These are phyloP conservation scores for Vicia sativa DNA, from an alignment of 306 rosid genomes.

Conservation along the genomic window DNA sequence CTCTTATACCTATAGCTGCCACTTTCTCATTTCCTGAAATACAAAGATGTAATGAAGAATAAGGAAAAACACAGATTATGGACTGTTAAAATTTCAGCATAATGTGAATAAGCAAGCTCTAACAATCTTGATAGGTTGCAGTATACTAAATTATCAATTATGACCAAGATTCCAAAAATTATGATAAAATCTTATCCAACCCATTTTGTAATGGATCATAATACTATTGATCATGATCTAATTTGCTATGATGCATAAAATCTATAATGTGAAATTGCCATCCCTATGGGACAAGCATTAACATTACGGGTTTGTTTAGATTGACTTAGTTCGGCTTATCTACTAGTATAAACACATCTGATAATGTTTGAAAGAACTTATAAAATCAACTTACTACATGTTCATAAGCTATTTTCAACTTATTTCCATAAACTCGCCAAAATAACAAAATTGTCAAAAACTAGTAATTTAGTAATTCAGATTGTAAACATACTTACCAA, in stretches of 20 bases:
- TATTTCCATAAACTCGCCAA: too few species aligned
- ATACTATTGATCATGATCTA: neutral
- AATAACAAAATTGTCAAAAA: too few species aligned
- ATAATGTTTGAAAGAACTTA: too few species aligned
- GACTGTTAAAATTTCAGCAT: constrained; percentile 2
- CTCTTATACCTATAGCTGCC: constrained; percentile 74
- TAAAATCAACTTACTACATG: too few species aligned
- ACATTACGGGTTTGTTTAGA: neutral
- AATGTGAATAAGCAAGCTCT: constrained; percentile 1
- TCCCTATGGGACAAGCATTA: neutral
- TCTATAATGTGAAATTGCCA: neutral
- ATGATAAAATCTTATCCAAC: constrained; percentile 4
- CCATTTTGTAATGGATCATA: neutral
- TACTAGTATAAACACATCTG: too few species aligned
- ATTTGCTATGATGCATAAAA: constrained; percentile 4
- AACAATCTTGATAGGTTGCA: constrained; percentile 8
- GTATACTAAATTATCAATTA: neutral
- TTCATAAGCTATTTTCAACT: too few species aligned
- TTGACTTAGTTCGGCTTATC: too few species aligned
- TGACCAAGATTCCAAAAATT: neutral
- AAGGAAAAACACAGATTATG: constrained; percentile 6
- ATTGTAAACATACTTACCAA: constrained; percentile 42
- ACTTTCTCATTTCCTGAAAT: constrained; percentile 74
- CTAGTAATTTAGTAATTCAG: neutral
- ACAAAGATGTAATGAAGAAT: constrained; percentile 4